Percentiles rank a stretch among this genome's conserved stretches.
phyloP scores from a whole-genome alignment of 208 protist species.

The Angomonas ambiguus region DNA sequence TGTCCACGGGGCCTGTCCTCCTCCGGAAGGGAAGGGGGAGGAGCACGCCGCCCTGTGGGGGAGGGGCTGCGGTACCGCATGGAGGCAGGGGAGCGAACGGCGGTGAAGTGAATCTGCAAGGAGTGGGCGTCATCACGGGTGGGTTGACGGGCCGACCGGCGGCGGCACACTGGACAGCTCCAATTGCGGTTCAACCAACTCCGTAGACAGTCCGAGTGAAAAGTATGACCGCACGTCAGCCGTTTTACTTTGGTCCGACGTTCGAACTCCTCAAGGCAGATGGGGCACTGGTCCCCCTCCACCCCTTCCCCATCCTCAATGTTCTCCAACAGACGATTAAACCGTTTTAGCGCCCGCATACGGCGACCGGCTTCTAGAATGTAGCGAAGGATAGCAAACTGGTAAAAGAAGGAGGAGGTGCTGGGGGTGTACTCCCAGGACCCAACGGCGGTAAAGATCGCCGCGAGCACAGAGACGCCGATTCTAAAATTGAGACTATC shows the following conservation, averaged over 20 bases:
- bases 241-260: conserved; percentile 29
- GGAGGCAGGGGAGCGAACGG: too few relatives aligned
- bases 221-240: conserved; percentile 79
- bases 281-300: conserved; percentile 43
- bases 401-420: conserved; percentile 10
- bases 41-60: neutral
- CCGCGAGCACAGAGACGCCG: neutral
- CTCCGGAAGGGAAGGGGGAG: neutral
- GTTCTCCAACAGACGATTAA: conserved; percentile 35
- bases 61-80: neutral
- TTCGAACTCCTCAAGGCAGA: conserved; percentile 70
- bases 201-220: conserved; percentile 74
- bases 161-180: conserved; percentile 73
- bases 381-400: conserved; percentile 41
- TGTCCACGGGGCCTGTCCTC: neutral
- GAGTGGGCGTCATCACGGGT: neutral
- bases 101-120: neutral
- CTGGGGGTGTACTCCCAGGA: neutral
- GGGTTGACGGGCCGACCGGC: conserved; percentile 13
- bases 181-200: conserved; percentile 55
- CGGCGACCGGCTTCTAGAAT: conserved; percentile 28
- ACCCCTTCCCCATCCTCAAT: conserved; percentile 41
- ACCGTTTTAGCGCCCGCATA: conserved; percentile 24
- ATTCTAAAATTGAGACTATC: neutral
- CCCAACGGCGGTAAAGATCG: neutral